Base-by-base conservation (phyloP, 352 stramenopile species). In the Globisporangium abappressorium region DNA sequence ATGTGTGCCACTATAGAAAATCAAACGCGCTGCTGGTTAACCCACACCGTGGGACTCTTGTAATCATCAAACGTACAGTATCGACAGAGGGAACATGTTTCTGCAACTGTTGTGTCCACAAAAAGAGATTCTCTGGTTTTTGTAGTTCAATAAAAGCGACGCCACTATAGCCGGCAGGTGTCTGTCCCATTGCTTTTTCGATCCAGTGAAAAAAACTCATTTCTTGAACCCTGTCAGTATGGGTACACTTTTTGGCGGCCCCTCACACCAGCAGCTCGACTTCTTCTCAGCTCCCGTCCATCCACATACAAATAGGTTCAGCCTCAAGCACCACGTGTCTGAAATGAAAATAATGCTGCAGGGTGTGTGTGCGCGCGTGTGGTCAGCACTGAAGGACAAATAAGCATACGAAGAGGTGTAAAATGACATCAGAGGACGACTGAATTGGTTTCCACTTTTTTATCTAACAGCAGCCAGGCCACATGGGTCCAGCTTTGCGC, bases 171-270 rank as follows among this genome's bases (percentile, higher is more conserved):
- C 26, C 22, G 24, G 34, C 51, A 47, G 3, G 14, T 46, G 38
- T 46, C 12, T 15, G 15, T 46, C 38, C 38, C 12, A 20, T 15
- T 46, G 38, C 38, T 56, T 57, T 57, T n/a, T 57, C 51, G 15
- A 26, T 43, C 28, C 53, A 58, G 22, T 38, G 12, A 54, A 26
- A 18, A 54, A 11, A 38, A 22, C 6, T 20, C 15, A 18, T 26
- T 55, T 30, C 12, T 55, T 64, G 58, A 54, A 36, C 12, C 22
- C 11, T 41, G 5, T 55, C 38, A 43, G 58, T 12, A 64, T 64
- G 38, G 58, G 58, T 64, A 64, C 58, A 64, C 15, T 55, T 62
- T 54, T 38, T 26, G 11, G 5, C 38, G 12, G 11, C 12, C 41
- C 41, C 15, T 22, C 41, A 47, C 38, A 8, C 15, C 5, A 47